Base-by-base conservation (phyloP, 2,329 filamentous ascomycete genomes). In the Westerdykella ornata region DNA sequence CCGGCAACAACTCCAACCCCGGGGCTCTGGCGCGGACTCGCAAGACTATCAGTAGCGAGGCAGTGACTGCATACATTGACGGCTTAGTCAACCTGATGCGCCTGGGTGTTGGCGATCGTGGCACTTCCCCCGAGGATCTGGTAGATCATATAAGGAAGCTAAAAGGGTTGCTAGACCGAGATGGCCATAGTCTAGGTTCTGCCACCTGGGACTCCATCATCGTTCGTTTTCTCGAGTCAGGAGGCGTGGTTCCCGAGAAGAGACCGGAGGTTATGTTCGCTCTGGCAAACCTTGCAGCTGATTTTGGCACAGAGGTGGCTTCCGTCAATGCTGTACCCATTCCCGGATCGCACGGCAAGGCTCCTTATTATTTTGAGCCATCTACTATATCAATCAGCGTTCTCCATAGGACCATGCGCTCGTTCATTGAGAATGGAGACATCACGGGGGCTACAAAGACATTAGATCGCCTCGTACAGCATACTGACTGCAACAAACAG, bases 11-110 rank as follows among this genome's bases (percentile, higher is more conserved):
- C 16, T 42, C 45, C n/a, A 52, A 52, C 17, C 41, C 46, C 14
- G 39, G 59, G 38, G 57, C 60, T 31, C 54, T 57, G 34, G 51
- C 50, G 8, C 52, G 55, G 30, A 65, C 70, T 8, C 58, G 60
- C 29, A 60, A 67, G 37, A 79, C 74, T 0, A 71, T 82, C 51
- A 81, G 77, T 52, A 68, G 68, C 32, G 79, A 82, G 58, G 70
- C 81, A 9, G 69, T 81, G 18, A 65, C 71, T 38, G 73, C 75
- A 5, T 69, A 79, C 31, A 62, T 78, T 20, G 74, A 78, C 50
- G 73, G 71, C 13, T 55, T 79, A 12, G 54, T 73, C 31, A 75
- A 72, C 44, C 52, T 57, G 11, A 55, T 72, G 32, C 68, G 68
- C 40, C 50, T 70, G 16, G 72, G 71, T 34, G 66, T 69, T 16